Evolutionary conservation across 345 rosid genomes (phyloP).

Genomic region (thale cress (Arabidopsis thaliana)): DNA sequence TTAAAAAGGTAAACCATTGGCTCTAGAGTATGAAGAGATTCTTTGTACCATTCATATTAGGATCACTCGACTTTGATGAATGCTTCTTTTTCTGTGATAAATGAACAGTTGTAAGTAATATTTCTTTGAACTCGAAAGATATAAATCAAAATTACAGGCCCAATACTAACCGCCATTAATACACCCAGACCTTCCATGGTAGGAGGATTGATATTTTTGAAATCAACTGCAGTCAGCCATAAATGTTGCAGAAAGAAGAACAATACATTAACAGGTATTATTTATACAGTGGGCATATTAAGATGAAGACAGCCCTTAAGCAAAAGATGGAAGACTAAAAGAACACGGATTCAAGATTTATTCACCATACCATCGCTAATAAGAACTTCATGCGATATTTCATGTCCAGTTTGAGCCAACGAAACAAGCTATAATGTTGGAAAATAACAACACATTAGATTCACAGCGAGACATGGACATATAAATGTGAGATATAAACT

Average conservation of each 20-base stretch:
- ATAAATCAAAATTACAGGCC: background rate
- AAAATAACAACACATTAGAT: slow-evolving; percentile 36
- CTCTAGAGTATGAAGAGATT: slow-evolving; percentile 17
- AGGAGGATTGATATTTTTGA: slow-evolving; percentile 64
- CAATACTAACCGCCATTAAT: slow-evolving; percentile 59
- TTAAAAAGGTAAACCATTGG: slow-evolving; percentile 18
- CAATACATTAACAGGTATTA: background rate
- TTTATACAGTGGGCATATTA: background rate
- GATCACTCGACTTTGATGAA: slow-evolving; percentile 53
- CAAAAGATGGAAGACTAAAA: background rate
- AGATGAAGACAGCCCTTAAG: slow-evolving; percentile 11
- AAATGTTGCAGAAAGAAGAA: slow-evolving; percentile 9
- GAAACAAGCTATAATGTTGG: slow-evolving; percentile 69
- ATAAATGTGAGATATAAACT: background rate
- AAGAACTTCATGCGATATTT: slow-evolving; percentile 60
- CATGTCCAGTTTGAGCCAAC: slow-evolving; percentile 69
- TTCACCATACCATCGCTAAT: slow-evolving; percentile 49
- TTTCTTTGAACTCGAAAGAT: background rate
- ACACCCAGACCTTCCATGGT: slow-evolving; percentile 72
- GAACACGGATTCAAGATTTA: background rate
- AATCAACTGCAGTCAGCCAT: slow-evolving; percentile 59
- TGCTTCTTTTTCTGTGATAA: slow-evolving; percentile 64
- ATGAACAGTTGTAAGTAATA: slow-evolving; percentile 18
- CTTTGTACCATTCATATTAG: slow-evolving; percentile 61
- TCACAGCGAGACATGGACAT: slow-evolving; percentile 1